Percentiles rank a stretch among this genome's conserved stretches.
phyloP scores from a whole-genome alignment of 345 rosid species.

The Arabis hirsuta region DNA sequence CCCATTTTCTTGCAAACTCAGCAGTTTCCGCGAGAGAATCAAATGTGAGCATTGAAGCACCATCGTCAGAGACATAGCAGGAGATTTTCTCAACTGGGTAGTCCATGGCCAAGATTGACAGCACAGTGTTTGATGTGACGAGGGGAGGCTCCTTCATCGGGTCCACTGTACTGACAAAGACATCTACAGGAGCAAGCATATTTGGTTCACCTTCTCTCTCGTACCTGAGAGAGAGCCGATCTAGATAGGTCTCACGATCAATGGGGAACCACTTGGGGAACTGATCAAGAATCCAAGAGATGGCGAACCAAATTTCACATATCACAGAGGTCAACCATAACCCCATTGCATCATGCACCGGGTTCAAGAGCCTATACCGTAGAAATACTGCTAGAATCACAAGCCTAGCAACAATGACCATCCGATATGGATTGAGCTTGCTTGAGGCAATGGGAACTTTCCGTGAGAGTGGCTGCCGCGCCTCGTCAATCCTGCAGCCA shows the following conservation, averaged over 20 bases:
- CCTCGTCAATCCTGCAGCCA: conserved; percentile 78
- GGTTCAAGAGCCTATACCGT: conserved; percentile 84
- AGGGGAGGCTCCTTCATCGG: conserved; percentile 99
- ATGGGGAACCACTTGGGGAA: conserved; percentile 96
- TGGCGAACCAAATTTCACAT: conserved; percentile 95
- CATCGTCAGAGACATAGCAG: conserved; percentile 94
- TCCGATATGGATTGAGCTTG: conserved; percentile 90
- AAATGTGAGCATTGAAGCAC: conserved; percentile 96
- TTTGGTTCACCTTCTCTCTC: conserved; percentile 93
- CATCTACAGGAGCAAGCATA: conserved; percentile 80
- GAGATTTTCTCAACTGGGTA: conserved; percentile 93
- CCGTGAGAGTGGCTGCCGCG: conserved; percentile 89
- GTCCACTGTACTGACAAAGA: conserved; percentile 98
- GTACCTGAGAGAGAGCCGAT: conserved; percentile 81
- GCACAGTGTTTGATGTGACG: conserved; percentile 83
- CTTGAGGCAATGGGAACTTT: conserved; percentile 95
- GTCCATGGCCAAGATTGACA: conserved; percentile 95
- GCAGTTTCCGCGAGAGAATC: conserved; percentile 87
- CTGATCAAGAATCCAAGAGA: conserved; percentile 99
- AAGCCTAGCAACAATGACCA: conserved; percentile 93
- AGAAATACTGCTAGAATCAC: conserved; percentile 77
- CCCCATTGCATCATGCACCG: conserved; percentile 83
- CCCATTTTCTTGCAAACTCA: conserved; percentile 83
- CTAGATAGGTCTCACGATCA: conserved; percentile 92
- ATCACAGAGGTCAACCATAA: conserved; percentile 91